These are phyloP conservation scores for Fusarium scirpi DNA, from an alignment of 2,329 filamentous ascomycete genomes.

Conservation along the genomic window DNA sequence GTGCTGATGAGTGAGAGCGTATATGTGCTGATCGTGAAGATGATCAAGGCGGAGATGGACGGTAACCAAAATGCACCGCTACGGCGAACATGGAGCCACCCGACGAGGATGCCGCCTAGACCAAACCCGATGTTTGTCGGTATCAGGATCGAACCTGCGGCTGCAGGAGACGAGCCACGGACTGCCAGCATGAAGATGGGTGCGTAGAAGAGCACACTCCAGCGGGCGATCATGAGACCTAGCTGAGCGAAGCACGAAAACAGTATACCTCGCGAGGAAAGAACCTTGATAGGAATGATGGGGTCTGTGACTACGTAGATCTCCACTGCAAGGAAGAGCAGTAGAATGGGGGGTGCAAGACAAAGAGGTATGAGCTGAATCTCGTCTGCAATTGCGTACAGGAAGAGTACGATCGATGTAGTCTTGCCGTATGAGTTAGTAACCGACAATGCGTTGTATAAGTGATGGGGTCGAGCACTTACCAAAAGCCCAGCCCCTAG, in stretches of 20 bases:
- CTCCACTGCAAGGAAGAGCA: conserved; percentile 73
- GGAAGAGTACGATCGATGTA: conserved; percentile 75
- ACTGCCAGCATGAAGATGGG: conserved; percentile 85
- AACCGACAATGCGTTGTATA: background rate
- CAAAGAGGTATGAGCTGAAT: conserved; percentile 71
- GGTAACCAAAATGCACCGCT: conserved; percentile 79
- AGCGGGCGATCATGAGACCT: conserved; percentile 83
- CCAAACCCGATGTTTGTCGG: conserved; percentile 87
- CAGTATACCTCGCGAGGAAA: conserved; percentile 77
- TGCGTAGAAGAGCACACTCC: conserved; percentile 83
- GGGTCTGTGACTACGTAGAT: conserved; percentile 73
- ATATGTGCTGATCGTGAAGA: conserved; percentile 72
- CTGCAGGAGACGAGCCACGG: conserved; percentile 74
- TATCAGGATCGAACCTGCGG: conserved; percentile 80
- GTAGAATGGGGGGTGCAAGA: conserved; percentile 64
- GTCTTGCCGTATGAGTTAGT: conserved; percentile 57
- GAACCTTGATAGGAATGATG: conserved; percentile 78
- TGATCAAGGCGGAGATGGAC: conserved; percentile 67
- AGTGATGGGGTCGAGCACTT: conserved; percentile 42
- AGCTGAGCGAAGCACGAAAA: conserved; percentile 80
- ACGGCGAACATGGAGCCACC: conserved; percentile 80
- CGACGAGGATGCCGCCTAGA: conserved; percentile 77
- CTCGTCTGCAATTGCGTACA: conserved; percentile 75
- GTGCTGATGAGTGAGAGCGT: conserved; percentile 67
- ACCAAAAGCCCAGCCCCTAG: conserved; percentile 76